Conservation (phyloP, 2,329 filamentous ascomycete species). For the Fusarium camptoceras region DNA sequence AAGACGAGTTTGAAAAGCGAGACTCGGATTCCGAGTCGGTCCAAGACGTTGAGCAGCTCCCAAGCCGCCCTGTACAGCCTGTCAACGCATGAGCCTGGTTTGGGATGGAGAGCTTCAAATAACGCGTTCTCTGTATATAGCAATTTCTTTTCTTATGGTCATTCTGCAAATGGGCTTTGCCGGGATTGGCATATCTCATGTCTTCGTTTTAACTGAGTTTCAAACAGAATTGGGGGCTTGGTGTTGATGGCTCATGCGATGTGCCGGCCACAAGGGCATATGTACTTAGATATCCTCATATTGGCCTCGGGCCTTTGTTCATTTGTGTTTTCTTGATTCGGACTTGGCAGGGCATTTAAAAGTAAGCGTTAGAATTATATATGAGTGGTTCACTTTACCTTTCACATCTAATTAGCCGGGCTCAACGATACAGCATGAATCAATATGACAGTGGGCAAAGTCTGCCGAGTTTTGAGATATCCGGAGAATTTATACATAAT, state of each 20-base stretch:
- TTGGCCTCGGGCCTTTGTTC: constrained; percentile 31
- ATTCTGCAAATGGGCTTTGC: constrained; percentile 18
- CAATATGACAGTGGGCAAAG: background rate
- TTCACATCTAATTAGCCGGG: background rate
- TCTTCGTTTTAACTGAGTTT: constrained; percentile 23
- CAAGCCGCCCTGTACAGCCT: constrained; percentile 49
- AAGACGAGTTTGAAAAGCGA: constrained; percentile 46
- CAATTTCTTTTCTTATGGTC: constrained; percentile 34
- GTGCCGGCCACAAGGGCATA: constrained; percentile 30
- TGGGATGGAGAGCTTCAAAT: constrained; percentile 19
- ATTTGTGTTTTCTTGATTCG: constrained; percentile 31
- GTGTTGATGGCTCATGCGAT: constrained; percentile 16
- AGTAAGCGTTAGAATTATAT: constrained; percentile 42
- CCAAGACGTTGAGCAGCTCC: constrained; percentile 46
- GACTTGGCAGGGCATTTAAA: constrained; percentile 38
- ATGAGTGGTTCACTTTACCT: constrained; percentile 13
- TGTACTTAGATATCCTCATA: constrained; percentile 45
- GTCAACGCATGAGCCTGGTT: constrained; percentile 49
- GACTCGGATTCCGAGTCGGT: constrained; percentile 48
- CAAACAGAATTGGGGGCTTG: constrained; percentile 7
- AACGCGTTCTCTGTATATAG: constrained; percentile 44
- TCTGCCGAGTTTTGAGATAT: background rate
- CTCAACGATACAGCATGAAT: background rate
- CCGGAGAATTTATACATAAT: background rate
- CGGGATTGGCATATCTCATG: constrained; percentile 17